Evolutionary conservation across 176 grass and related monocot species (phyloP), one percentile per base, ranked within the genome.

Genomic region (Raddia guianensis): DNA sequence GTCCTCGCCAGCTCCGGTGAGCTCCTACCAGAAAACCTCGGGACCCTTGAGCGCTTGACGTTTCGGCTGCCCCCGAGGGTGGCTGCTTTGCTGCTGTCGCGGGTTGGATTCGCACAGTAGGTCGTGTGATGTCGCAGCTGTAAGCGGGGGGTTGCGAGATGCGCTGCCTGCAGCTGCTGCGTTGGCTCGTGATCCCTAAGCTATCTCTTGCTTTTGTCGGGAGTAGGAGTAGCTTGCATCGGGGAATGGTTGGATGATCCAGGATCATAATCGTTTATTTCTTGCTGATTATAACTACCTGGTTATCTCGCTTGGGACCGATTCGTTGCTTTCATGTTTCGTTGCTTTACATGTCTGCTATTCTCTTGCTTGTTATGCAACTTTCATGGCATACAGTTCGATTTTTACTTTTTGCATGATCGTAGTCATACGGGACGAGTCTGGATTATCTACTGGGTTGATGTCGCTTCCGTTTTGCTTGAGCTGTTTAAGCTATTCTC

Each of bases 1-100:
- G 87, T 89, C 57, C 78, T 89, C 43, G 8, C 82, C 58, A 45
- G 57, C 58, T 85, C 78, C 40, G 87, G 87, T 89, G 65, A 82
- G 77, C 66, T 34, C 37, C 48, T 44, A 27, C 34, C 65, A 40
- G 27, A 40, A 40, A 77, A 65, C 77, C 34, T 64, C 20, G 9
- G 15, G 15, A 43, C 7, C 56, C 27, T 49, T 43, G 37, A 2
- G 59, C 44, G 27, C 6, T 6, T 16, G 34, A 9, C 21, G 74
- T 63, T 15, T 63, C 13, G 43, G 32, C 56, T 20, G 32, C 7
- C 46, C 47, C 35, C 16, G 14, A 57, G 65, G 5, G 35, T 52
- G 2, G 40, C 2, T n/a, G 5, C 35, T 47, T 59, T 72, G 66
- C 6, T 68, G 3, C 8, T 49, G 9, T 60, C 18, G 43, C 71